Conservation (phyloP, 306 rosid genomes). For the Nissolia schottii region DNA sequence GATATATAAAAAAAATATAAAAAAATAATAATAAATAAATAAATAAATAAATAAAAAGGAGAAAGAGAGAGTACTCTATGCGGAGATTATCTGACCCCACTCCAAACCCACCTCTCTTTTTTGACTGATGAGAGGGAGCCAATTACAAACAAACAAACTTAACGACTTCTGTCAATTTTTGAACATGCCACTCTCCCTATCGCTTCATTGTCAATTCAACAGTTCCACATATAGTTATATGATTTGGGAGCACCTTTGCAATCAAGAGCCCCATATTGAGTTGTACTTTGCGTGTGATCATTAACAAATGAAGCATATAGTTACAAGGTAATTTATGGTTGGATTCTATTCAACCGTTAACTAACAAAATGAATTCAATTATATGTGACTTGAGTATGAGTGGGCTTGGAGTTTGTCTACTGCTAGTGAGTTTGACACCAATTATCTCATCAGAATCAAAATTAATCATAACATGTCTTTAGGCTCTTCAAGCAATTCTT, state of each 20-base stretch:
- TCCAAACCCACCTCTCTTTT: neutral
- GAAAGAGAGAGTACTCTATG: slow-evolving; percentile 37
- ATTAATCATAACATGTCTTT: too few relatives aligned
- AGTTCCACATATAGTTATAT: neutral
- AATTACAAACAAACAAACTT: slow-evolving; percentile 22
- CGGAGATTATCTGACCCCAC: slow-evolving; percentile 52
- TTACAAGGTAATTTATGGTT: neutral
- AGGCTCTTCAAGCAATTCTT: too few relatives aligned
- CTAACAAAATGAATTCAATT: neutral
- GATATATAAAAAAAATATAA: too few relatives aligned
- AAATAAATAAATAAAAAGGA: too few relatives aligned
- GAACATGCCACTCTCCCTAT: neutral
- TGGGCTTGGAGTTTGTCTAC: too few relatives aligned
- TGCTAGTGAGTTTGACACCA: too few relatives aligned
- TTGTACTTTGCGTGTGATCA: neutral
- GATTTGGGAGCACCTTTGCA: neutral
- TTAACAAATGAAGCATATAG: neutral
- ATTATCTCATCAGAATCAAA: too few relatives aligned
- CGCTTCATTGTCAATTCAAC: slow-evolving; percentile 2
- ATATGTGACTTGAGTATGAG: too few relatives aligned
- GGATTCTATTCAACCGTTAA: neutral
- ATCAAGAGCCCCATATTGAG: neutral
- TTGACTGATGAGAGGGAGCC: slow-evolving; percentile 1
- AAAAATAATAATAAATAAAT: too few relatives aligned
- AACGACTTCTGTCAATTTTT: neutral